Evolutionary conservation across 495 filamentous ascomycete species (phyloP).

Genomic region (Hyaloscypha finlandica): DNA sequence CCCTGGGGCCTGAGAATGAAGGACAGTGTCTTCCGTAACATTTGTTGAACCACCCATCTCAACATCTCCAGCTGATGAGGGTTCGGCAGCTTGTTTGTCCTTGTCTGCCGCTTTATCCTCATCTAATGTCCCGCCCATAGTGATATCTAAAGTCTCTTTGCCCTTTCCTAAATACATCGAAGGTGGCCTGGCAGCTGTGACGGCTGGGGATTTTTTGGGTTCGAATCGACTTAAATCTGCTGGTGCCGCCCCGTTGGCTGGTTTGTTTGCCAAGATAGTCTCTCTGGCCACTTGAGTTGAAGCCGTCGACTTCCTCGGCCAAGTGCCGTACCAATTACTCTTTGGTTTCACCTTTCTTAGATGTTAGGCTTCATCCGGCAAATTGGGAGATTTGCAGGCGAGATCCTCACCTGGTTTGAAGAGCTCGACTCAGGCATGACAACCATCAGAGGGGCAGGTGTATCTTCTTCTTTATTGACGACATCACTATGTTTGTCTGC

Average conservation of each 20-base stretch:
- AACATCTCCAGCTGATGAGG: neutral
- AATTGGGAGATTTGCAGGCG: neutral
- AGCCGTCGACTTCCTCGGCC: constrained; percentile 70
- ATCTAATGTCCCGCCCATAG: constrained; percentile 29
- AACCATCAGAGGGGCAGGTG: constrained; percentile 10
- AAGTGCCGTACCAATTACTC: constrained; percentile 65
- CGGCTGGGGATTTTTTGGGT: constrained; percentile 38
- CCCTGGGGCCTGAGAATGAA: neutral
- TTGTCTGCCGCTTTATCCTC: constrained; percentile 5
- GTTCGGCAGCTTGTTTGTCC: constrained; percentile 3
- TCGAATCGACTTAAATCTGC: constrained; percentile 52
- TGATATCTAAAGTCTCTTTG: constrained; percentile 34
- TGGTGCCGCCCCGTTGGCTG: constrained; percentile 36
- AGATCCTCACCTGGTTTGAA: constrained; percentile 16
- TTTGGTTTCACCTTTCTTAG: constrained; percentile 26
- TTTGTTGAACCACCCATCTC: constrained; percentile 4
- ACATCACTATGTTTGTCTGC: constrained; percentile 3
- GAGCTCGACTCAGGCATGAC: constrained; percentile 1
- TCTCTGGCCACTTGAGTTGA: constrained; percentile 77
- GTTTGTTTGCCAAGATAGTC: constrained; percentile 62
- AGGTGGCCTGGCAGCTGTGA: constrained; percentile 35
- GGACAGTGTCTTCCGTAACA: neutral
- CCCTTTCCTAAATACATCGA: constrained; percentile 46
- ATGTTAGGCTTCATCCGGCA: neutral
- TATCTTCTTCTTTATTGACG: constrained; percentile 17